Evolutionary conservation across 768 basidiomycete species (phyloP).

Genomic region (Tephrocybe rancida): DNA sequence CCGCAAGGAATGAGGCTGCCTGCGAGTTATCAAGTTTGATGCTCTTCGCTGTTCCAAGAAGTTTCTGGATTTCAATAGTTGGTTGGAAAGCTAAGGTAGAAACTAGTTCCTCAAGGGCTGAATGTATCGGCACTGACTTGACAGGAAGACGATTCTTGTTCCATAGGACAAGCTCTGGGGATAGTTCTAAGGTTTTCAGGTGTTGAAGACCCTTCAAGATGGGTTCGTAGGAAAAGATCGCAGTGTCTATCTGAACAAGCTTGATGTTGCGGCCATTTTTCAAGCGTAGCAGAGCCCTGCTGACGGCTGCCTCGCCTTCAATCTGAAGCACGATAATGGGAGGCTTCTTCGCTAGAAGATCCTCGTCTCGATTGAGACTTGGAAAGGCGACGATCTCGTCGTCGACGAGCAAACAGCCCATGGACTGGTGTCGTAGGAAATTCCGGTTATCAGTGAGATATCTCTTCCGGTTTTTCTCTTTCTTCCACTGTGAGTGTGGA

Average conservation of each 20-base stretch:
- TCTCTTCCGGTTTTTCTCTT: conserved; percentile 35
- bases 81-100: conserved; percentile 33
- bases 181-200: conserved; percentile 45
- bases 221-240: conserved; percentile 65
- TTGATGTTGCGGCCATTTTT: conserved; percentile 32
- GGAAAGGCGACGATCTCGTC: conserved; percentile 53
- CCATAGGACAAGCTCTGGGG: conserved; percentile 59
- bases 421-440: conserved; percentile 54
- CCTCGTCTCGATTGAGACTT: conserved; percentile 55
- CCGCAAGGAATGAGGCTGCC: conserved; percentile 45
- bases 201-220: conserved; percentile 59
- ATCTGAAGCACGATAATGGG: conserved; percentile 59
- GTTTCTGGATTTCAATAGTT: conserved; percentile 37
- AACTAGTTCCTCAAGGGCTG: conserved; percentile 18
- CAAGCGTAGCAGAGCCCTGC: conserved; percentile 40
- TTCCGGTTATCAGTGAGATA: conserved; percentile 39
- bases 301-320: conserved; percentile 40
- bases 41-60: conserved; percentile 37
- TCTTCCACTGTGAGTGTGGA: conserved; percentile 33
- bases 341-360: conserved; percentile 44
- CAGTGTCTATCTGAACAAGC: conserved; percentile 58
- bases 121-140: not conserved
- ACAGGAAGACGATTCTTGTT: conserved; percentile 22
- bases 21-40: conserved; percentile 59
- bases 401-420: conserved; percentile 54